Evolutionary conservation across 257 asterid genomes (phyloP), one percentile per base, ranked within the genome.

Genomic region (Primulina huaijiensis): DNA sequence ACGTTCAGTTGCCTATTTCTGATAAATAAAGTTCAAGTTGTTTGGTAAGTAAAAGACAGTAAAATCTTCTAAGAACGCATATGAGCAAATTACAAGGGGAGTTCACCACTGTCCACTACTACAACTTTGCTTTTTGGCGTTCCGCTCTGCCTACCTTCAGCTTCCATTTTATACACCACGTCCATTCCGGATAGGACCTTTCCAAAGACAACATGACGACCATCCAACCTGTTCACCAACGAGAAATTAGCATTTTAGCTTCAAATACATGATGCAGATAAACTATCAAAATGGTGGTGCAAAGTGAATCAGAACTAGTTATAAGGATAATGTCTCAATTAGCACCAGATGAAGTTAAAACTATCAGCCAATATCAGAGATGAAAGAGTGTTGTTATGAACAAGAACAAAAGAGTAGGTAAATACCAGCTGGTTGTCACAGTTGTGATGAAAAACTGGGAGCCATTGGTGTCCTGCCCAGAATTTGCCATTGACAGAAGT

Each of bases 391-490:
- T 6, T 43, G 25, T 33, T 34, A 33, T 60, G 34, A 11, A 20
- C 2, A 20, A 53, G 23, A 57, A 25, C 43, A 35, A 57, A 35
- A 56, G 71, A 23, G 31, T 25, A 37, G 59, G 40, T 43, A 71
- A 71, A 80, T 79, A 87, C 96, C 97, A 94, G 85, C 90, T 88
- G n/a, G 98, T 91, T 66, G 97, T 94, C 84, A 91, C 99, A 11
- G 97, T 94, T n/a, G 97, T 94, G 64, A 94, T 90, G 88, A 94
- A 94, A 79, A 94, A 94, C 75, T 94, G 97, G 71, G 99, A 94
- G 34, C 99, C 97, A 5, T 94, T 94, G 72, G 96, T 90, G 82
- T 89, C 92, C 2, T 77, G 55, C 43, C 97, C 97, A 21, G 99
- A 90, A 69, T 94, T 94, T 62, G 99, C 99, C 99, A 90, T 94